phyloP scores from a whole-genome alignment of 768 basidiomycete species.

The Tremella yokohamensis region DNA sequence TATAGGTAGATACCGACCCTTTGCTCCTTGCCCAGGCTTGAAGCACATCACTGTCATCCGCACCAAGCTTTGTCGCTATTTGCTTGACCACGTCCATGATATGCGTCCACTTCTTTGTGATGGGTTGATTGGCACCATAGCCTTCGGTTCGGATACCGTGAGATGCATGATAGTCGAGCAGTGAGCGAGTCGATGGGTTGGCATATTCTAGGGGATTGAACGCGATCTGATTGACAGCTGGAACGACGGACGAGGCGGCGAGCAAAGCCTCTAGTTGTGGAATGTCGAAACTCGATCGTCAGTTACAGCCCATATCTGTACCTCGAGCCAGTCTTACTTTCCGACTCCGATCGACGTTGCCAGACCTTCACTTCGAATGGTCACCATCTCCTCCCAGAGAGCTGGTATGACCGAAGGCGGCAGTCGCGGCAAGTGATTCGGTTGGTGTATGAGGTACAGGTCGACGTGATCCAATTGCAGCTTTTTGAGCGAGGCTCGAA shows the following conservation, averaged over 20 bases:
- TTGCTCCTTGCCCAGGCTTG: conserved; percentile 37
- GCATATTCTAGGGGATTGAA: conserved; percentile 22
- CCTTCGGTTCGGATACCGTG: conserved; percentile 25
- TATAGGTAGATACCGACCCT: conserved; percentile 17
- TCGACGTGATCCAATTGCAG: conserved; percentile 30
- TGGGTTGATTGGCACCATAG: conserved; percentile 24
- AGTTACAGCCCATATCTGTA: neutral
- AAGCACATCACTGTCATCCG: conserved; percentile 32
- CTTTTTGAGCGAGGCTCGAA: conserved; percentile 23
- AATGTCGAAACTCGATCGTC: conserved; percentile 20
- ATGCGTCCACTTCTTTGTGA: conserved; percentile 7
- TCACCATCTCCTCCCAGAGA: conserved; percentile 32
- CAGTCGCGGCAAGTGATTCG: neutral
- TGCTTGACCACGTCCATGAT: conserved; percentile 19
- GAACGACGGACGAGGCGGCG: conserved; percentile 15
- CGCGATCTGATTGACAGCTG: conserved; percentile 34
- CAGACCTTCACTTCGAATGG: conserved; percentile 22
- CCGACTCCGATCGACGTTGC: conserved; percentile 35
- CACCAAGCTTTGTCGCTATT: conserved; percentile 14
- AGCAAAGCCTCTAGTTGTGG: conserved; percentile 24
- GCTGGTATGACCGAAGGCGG: conserved; percentile 24
- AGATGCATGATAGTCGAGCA: conserved; percentile 18
- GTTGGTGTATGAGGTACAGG: conserved; percentile 32
- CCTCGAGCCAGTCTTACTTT: conserved; percentile 19
- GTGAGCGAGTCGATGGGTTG: neutral